These are phyloP conservation scores for Phoma sp. DNA, from an alignment of 2,329 filamentous ascomycete species.

Conservation along the genomic window DNA sequence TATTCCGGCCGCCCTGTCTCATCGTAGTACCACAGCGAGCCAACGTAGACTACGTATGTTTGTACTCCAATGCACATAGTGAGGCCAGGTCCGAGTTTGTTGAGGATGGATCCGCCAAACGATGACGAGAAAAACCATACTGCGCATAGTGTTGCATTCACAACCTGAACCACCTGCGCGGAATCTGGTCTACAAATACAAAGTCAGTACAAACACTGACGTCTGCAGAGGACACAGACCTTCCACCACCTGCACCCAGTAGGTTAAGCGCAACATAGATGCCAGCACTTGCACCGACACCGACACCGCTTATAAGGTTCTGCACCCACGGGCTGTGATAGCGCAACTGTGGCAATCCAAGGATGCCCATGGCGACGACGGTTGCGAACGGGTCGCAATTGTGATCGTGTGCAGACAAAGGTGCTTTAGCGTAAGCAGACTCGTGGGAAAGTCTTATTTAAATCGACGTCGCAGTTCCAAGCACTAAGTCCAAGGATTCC, in stretches of 20 bases:
- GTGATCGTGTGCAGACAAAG: background rate
- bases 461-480: no score
- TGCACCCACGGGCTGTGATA: conserved; percentile 42
- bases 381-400: background rate
- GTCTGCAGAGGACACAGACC: background rate
- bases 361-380: conserved; percentile 27
- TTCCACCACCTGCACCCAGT: conserved; percentile 25
- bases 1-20: conserved; percentile 15
- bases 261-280: conserved; percentile 42
- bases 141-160: conserved; percentile 41
- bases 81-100: no score
- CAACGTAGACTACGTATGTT: no score
- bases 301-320: conserved; percentile 29
- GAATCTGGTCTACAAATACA: conserved; percentile 24
- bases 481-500: background rate
- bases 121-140: conserved; percentile 44
- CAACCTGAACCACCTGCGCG: conserved; percentile 41
- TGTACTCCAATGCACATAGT: no score
- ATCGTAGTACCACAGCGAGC: no score
- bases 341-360: conserved; percentile 33
- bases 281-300: conserved; percentile 38
- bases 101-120: conserved; percentile 36
- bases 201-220: background rate
- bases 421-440: background rate
- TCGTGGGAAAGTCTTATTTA: no score